phyloP scores from a whole-genome alignment of 2,329 filamentous ascomycete species.

The Diaporthe eres region DNA sequence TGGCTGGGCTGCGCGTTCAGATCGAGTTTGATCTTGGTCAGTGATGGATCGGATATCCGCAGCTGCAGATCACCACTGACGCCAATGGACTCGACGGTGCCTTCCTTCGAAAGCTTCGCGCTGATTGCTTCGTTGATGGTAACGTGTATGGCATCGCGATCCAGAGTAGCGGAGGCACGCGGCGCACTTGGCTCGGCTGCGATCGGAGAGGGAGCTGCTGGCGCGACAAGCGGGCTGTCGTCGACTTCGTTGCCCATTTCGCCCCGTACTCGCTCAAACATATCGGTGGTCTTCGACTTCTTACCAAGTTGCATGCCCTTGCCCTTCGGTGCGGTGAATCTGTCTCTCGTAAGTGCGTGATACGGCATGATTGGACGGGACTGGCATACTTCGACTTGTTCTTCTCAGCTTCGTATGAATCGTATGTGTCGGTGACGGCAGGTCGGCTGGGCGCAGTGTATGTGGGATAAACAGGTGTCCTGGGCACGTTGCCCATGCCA shows the following conservation, averaged over 20 bases:
- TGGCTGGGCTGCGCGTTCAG: slow-evolving; percentile 82
- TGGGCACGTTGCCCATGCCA: slow-evolving; percentile 66
- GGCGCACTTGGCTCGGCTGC: slow-evolving; percentile 67
- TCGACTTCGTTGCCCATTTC: slow-evolving; percentile 92
- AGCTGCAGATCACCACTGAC: slow-evolving; percentile 94
- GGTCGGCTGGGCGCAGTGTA: slow-evolving; percentile 87
- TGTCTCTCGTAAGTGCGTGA: slow-evolving; percentile 51
- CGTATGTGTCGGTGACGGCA: slow-evolving; percentile 84
- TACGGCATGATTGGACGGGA: background rate
- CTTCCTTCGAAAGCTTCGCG: slow-evolving; percentile 90
- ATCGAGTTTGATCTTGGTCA: slow-evolving; percentile 93
- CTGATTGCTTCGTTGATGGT: slow-evolving; percentile 92
- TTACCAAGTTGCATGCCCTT: slow-evolving; percentile 99
- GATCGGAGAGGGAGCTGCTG: slow-evolving; percentile 64
- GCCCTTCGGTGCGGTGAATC: slow-evolving; percentile 79
- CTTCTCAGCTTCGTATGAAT: slow-evolving; percentile 97
- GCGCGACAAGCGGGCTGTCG: slow-evolving; percentile 77
- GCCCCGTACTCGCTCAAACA: slow-evolving; percentile 94
- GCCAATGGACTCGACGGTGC: slow-evolving; percentile 86
- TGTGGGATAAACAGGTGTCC: slow-evolving; percentile 87
- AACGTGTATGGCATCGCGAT: slow-evolving; percentile 89
- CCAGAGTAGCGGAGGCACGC: slow-evolving; percentile 76
- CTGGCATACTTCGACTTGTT: slow-evolving; percentile 86
- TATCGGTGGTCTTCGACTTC: slow-evolving; percentile 97
- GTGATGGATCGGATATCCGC: slow-evolving; percentile 86